These are phyloP conservation scores for Bryoerythrophyllum caledonicum DNA, from an alignment of 225 moss, liverwort and hornwort genomes.

Conservation along the genomic window DNA sequence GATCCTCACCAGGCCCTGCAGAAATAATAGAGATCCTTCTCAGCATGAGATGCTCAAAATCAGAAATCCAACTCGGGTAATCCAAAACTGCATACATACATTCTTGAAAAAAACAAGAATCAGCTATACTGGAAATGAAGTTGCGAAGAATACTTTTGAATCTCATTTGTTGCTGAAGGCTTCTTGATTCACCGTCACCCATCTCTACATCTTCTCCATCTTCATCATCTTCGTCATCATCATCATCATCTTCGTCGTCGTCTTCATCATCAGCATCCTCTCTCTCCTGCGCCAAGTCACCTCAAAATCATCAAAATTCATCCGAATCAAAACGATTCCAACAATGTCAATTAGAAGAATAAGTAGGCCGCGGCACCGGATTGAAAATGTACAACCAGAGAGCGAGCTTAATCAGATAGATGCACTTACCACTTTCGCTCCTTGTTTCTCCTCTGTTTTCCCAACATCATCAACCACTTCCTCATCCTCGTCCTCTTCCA, in stretches of 20 bases:
- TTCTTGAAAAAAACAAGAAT: background rate
- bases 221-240: constrained; percentile 45
- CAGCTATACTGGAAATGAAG: background rate
- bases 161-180: constrained; percentile 38
- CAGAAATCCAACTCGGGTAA: background rate
- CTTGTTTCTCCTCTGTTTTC: constrained; percentile 30
- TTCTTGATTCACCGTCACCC: constrained; percentile 34
- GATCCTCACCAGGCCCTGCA: constrained; percentile 41
- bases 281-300: constrained; percentile 18
- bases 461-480: constrained; percentile 28
- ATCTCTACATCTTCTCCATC: constrained; percentile 46
- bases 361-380: background rate
- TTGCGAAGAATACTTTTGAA: constrained; percentile 39
- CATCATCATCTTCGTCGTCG: constrained; percentile 25
- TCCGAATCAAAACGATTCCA: constrained; percentile 11
- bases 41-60: constrained; percentile 7
- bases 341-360: background rate
- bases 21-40: constrained; percentile 14
- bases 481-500: constrained; percentile 53
- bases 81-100: background rate
- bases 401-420: background rate
- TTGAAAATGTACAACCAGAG: background rate
- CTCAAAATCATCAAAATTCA: constrained; percentile 18
- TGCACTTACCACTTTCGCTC: constrained; percentile 21
- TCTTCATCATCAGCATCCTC: constrained; percentile 29